Evolutionary conservation across 2,329 filamentous ascomycete species (phyloP).

Genomic region (Magnaporthiopsis incrustans): DNA sequence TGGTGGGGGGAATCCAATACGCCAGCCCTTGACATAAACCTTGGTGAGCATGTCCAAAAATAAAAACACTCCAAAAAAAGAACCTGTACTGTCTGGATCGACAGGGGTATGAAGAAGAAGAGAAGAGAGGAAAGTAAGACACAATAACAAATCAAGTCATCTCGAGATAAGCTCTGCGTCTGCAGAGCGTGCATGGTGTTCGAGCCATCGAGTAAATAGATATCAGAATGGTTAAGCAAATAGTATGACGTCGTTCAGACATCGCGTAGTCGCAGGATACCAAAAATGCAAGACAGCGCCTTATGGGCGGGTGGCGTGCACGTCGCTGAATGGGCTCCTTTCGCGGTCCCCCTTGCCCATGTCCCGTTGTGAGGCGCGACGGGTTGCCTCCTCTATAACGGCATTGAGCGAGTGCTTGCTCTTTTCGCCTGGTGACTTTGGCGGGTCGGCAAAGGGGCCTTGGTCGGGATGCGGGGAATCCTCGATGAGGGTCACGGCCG

Average conservation of each 20-base stretch:
- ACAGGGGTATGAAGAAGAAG: background rate
- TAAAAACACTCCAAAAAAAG: background rate
- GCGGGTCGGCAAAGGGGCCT: constrained; percentile 53
- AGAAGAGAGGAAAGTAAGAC: background rate
- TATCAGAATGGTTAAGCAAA: background rate
- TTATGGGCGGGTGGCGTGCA: constrained; percentile 42
- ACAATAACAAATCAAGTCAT: background rate
- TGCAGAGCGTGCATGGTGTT: background rate
- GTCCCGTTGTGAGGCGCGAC: constrained; percentile 28
- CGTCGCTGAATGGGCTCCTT: constrained; percentile 48
- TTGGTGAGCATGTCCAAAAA: background rate
- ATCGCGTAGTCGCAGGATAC: background rate
- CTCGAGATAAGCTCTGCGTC: background rate
- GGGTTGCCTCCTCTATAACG: constrained; percentile 46
- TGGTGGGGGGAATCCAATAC: background rate
- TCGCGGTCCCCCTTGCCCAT: constrained; percentile 22
- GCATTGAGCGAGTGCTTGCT: constrained; percentile 43
- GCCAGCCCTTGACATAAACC: background rate
- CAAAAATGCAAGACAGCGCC: background rate
- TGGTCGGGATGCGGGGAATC: constrained; percentile 42
- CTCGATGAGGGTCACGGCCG: constrained; percentile 41
- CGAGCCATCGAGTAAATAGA: background rate
- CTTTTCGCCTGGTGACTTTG: constrained; percentile 23
- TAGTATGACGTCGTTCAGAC: background rate
- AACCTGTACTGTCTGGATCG: background rate